Conservation (phyloP, 1,284 basidiomycete genomes). For the Jaminaea rosea region DNA sequence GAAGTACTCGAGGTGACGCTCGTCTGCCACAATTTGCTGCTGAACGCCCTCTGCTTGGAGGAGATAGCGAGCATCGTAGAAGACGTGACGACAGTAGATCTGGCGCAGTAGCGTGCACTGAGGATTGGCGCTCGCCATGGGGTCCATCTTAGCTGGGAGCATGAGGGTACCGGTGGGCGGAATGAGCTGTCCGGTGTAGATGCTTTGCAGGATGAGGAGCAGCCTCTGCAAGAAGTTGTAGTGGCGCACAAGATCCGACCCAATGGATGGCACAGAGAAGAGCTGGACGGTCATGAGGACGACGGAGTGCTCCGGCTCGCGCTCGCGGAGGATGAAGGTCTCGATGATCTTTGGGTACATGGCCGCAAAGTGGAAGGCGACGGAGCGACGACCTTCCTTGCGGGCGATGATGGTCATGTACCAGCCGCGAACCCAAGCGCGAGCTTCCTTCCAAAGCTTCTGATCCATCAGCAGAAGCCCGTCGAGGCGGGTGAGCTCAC, state of each 20-base stretch:
- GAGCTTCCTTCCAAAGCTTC: conserved; percentile 46
- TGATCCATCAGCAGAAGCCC: conserved; percentile 38
- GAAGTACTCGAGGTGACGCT: conserved; percentile 20
- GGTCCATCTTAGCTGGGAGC: conserved; percentile 16
- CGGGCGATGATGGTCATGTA: conserved; percentile 65
- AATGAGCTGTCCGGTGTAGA: conserved; percentile 29
- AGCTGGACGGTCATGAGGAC: conserved; percentile 44
- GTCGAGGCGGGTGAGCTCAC: conserved; percentile 32
- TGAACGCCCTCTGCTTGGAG: conserved; percentile 38
- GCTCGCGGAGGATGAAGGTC: conserved; percentile 41
- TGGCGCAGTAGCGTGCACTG: conserved; percentile 28
- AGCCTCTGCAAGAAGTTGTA: conserved; percentile 29
- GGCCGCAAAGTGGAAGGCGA: conserved; percentile 20
- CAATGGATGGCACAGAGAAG: conserved; percentile 45
- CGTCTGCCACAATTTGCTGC: conserved; percentile 21
- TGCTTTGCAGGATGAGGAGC: conserved; percentile 31
- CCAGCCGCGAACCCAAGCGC: conserved; percentile 69
- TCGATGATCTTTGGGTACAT: conserved; percentile 41
- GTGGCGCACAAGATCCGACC: conserved; percentile 27
- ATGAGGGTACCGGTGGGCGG: conserved; percentile 14
- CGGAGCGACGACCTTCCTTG: background rate
- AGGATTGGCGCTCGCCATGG: conserved; percentile 13
- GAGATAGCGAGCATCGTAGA: conserved; percentile 43
- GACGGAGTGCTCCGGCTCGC: conserved; percentile 45
- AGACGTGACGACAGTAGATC: conserved; percentile 39